These are phyloP conservation scores for Ananas comosus DNA, from an alignment of 176 grass and related monocot species.

Conservation along the genomic window DNA sequence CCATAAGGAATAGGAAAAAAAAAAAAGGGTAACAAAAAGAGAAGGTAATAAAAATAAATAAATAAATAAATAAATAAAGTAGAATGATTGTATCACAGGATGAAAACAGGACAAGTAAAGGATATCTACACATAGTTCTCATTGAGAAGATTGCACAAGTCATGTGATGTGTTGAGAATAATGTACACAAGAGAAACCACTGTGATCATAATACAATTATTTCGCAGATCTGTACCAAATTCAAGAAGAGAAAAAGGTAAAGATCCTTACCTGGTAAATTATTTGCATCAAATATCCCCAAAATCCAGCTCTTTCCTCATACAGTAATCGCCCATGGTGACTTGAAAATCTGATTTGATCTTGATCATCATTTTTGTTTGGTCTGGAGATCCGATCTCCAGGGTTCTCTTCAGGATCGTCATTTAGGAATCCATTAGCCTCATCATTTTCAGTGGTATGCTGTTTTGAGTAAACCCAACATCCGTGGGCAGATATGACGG, in stretches of 20 bases:
- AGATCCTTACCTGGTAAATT: conserved; percentile 51
- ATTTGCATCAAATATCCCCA: conserved; percentile 55
- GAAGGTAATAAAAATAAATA: too few relatives aligned
- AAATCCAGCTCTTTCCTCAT: conserved; percentile 52
- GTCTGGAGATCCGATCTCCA: conserved; percentile 23
- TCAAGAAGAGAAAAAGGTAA: neutral
- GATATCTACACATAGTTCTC: too few relatives aligned
- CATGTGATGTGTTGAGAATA: neutral
- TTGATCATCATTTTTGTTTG: conserved; percentile 17
- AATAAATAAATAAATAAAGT: too few relatives aligned
- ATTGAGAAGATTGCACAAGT: neutral
- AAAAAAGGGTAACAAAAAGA: neutral
- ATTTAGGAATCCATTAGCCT: conserved; percentile 37
- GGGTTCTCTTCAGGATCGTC: conserved; percentile 32
- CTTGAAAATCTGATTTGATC: conserved; percentile 15
- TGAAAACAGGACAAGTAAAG: too few relatives aligned
- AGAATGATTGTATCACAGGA: too few relatives aligned
- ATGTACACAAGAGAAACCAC: neutral
- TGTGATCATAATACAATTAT: neutral
- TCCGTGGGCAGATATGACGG: conserved; percentile 56
- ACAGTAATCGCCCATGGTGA: conserved; percentile 41
- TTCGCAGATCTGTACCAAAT: neutral
- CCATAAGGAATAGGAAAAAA: neutral
- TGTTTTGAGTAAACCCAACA: conserved; percentile 58
- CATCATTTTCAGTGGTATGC: conserved; percentile 26